Percentiles rank a stretch among this genome's conserved stretches.
Conservation (phyloP, 305 asterid species). For the Andrographis paniculata region DNA sequence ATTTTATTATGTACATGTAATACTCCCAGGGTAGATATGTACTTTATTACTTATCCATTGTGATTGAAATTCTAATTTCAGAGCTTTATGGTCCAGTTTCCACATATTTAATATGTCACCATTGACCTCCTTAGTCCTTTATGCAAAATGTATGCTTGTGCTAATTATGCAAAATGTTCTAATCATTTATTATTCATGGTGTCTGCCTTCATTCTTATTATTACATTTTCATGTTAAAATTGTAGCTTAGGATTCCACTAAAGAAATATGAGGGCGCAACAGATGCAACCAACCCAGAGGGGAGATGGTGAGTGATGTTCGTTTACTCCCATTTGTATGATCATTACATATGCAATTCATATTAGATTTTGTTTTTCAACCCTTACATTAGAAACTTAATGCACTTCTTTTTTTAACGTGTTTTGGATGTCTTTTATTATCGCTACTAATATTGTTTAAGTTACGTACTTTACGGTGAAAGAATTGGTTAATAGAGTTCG, state of each 20-base stretch:
- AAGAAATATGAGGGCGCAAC: conserved; percentile 53
- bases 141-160: conserved; percentile 32
- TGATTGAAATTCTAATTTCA: background rate
- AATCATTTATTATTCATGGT: conserved; percentile 55
- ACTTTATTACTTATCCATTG: too few species aligned
- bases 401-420: too few species aligned
- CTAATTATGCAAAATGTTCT: conserved; percentile 84
- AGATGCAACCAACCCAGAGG: conserved; percentile 31
- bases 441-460: too few species aligned
- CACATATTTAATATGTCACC: conserved; percentile 3
- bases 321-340: conserved; percentile 97
- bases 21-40: conserved; percentile 44
- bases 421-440: too few species aligned
- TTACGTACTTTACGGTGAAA: too few species aligned
- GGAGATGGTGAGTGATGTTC: conserved; percentile 99
- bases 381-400: too few species aligned
- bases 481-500: too few species aligned
- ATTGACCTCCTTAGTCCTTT: conserved; percentile 7
- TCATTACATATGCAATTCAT: too few species aligned
- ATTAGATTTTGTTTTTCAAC: too few species aligned
- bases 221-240: too few species aligned
- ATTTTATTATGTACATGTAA: conserved; percentile 7
- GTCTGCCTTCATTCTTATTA: conserved; percentile 18
- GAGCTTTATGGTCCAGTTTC: conserved; percentile 13
- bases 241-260: conserved; percentile 95